phyloP scores from a whole-genome alignment of 1,284 basidiomycete species.

The Polyporus tsugae region DNA sequence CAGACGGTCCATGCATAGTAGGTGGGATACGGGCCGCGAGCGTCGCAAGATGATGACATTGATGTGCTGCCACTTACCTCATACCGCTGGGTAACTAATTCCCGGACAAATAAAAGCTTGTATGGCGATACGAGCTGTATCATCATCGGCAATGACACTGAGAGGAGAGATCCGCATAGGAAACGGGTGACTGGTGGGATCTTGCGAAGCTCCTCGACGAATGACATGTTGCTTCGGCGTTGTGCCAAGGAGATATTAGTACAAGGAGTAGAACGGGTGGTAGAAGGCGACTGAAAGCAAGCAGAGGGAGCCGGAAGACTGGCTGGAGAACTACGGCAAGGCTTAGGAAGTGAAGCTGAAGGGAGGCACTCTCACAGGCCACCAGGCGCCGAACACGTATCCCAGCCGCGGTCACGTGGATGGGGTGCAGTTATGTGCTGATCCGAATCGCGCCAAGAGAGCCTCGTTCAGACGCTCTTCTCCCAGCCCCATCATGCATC shows the following conservation, averaged over 20 bases:
- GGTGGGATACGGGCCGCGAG: no score
- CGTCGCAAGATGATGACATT: background rate
- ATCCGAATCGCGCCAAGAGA: no score
- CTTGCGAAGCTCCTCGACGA: conserved; percentile 70
- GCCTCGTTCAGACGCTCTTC: no score
- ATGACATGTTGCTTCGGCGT: conserved; percentile 35
- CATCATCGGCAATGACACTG: conserved; percentile 68
- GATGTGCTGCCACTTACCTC: background rate
- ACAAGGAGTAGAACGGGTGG: background rate
- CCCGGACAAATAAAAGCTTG: conserved; percentile 58
- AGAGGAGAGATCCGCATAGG: conserved; percentile 68
- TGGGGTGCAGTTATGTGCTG: no score
- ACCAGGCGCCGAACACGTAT: no score
- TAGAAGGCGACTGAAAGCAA: background rate
- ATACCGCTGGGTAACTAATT: background rate
- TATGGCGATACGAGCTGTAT: conserved; percentile 66
- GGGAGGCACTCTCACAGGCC: no score
- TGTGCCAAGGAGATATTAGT: background rate
- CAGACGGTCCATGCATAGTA: background rate
- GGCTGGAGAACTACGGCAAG: no score
- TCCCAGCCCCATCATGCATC: no score
- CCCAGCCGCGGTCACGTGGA: no score
- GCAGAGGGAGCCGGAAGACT: no score
- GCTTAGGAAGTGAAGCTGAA: no score
- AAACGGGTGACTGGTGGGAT: conserved; percentile 89